These are phyloP conservation scores for Pichia occidentalis DNA, from an alignment of 805 yeast genomes.

Conservation along the genomic window DNA sequence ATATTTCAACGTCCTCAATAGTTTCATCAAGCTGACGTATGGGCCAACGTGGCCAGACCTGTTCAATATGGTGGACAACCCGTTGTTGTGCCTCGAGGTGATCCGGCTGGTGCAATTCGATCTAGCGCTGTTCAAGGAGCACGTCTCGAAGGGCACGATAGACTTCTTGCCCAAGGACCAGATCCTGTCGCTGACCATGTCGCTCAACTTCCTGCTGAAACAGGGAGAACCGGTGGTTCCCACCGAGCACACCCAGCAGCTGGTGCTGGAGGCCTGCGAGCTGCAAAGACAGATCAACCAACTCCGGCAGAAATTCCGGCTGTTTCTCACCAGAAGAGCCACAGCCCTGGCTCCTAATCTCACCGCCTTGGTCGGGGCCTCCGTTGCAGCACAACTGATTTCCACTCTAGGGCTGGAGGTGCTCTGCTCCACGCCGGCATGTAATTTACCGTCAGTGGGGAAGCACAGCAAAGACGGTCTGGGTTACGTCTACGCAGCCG, in stretches of 20 bases:
- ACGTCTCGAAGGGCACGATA: slow-evolving; percentile 24
- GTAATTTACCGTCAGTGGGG: slow-evolving; percentile 79
- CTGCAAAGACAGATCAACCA: slow-evolving; percentile 40
- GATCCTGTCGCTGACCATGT: slow-evolving; percentile 65
- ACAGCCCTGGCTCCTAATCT: slow-evolving; percentile 72
- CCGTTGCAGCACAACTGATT: slow-evolving; percentile 66
- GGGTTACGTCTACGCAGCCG: slow-evolving; percentile 62
- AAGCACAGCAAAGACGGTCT: slow-evolving; percentile 35
- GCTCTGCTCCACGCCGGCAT: slow-evolving; percentile 66
- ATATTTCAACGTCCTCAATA: slow-evolving; percentile 38
- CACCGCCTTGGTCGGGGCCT: slow-evolving; percentile 62
- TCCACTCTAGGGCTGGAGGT: slow-evolving; percentile 64
- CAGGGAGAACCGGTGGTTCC: slow-evolving; percentile 1
- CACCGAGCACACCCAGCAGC: background rate
- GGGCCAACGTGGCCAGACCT: slow-evolving; percentile 64
- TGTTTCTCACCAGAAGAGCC: slow-evolving; percentile 51
- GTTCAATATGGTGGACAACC: slow-evolving; percentile 52
- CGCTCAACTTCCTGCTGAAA: slow-evolving; percentile 40
- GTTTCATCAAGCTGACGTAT: slow-evolving; percentile 47
- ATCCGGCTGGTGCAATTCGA: slow-evolving; percentile 3
- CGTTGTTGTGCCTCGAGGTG: slow-evolving; percentile 53
- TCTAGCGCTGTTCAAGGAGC: background rate
- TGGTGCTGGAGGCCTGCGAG: slow-evolving; percentile 35
- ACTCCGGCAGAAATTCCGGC: slow-evolving; percentile 38
- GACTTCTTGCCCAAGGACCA: slow-evolving; percentile 55